These are phyloP conservation scores for Gossypium rotundifolium DNA, from an alignment of 345 rosid species.

Conservation along the genomic window DNA sequence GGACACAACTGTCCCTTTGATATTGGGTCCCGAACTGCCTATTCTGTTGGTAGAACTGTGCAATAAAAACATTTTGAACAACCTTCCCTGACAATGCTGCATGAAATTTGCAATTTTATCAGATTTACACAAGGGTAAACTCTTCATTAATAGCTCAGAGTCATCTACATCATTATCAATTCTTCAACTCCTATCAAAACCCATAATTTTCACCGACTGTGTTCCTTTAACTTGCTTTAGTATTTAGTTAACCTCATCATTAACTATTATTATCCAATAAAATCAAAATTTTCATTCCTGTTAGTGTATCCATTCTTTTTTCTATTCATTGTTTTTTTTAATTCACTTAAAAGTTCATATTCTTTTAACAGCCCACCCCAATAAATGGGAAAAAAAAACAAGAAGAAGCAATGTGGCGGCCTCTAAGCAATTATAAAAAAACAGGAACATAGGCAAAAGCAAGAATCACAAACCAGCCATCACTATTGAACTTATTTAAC, in stretches of 20 bases:
- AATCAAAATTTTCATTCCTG: background rate
- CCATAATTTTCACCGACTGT: background rate
- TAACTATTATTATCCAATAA: background rate
- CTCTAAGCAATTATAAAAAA: background rate
- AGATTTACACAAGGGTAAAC: slow-evolving; percentile 22
- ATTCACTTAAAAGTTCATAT: background rate
- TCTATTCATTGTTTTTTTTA: background rate
- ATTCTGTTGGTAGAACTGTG: slow-evolving; percentile 52
- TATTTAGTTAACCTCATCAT: background rate
- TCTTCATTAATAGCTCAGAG: background rate
- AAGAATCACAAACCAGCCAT: background rate
- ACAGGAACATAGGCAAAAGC: background rate
- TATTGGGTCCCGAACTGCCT: slow-evolving; percentile 57
- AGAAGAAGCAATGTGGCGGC: background rate
- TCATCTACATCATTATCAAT: background rate
- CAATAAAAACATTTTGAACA: slow-evolving; percentile 70
- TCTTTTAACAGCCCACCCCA: background rate
- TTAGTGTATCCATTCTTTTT: background rate
- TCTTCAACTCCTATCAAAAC: background rate
- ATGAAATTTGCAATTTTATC: slow-evolving; percentile 49
- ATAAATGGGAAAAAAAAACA: background rate
- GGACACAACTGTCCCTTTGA: slow-evolving; percentile 51
- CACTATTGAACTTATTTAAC: background rate
- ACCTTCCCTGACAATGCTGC: slow-evolving; percentile 80
- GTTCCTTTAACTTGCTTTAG: background rate